Evolutionary conservation across 257 asterid genomes (phyloP), one percentile per base, ranked within the genome.

Genomic region (Orobanche coerulescens): DNA sequence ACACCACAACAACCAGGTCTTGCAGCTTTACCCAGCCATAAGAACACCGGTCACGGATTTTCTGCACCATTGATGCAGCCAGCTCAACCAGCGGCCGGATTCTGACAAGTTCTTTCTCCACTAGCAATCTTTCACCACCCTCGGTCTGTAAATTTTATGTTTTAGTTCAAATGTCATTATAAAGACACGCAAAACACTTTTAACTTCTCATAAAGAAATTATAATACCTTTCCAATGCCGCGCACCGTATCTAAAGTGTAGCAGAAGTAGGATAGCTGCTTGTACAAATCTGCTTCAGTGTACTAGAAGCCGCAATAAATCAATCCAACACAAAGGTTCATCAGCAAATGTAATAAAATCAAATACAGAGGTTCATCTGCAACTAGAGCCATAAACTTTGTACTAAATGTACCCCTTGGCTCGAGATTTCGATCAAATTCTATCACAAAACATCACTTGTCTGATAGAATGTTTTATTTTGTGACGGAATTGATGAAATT

Each of bases 261-360:
- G 83, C 90, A 84, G 78, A 88, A 93, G 61, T 86, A 93, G 10
- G 88, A 42, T 26, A 93, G 94, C 75, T 93, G 99, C 69, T 78
- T 83, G 83, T 93, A 93, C 59, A 93, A 77, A 67, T 93, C 92
- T 44, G 86, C 88, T 73, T 93, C 99, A n/a, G 91, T 79, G 75
- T 80, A 89, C 99, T 93, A 58, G 58, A 34, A 56, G 16, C 4
- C 43, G 69, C 54, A 61, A 60, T 47, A n/a, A n/a, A n/a, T n/a
- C n/a, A n/a, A n/a, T n/a, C n/a, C n/a, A n/a, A n/a, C n/a, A n/a
- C n/a, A n/a, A n/a, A n/a, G n/a, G n/a, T n/a, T n/a, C n/a, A n/a
- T n/a, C n/a, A n/a, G n/a, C n/a, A n/a, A n/a, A n/a, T n/a, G n/a
- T n/a, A n/a, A n/a, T n/a, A n/a, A n/a, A n/a, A n/a, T n/a, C n/a